phyloP scores from a whole-genome alignment of 1,284 basidiomycete genomes.

The Cutaneotrichosporon spelunceum region DNA sequence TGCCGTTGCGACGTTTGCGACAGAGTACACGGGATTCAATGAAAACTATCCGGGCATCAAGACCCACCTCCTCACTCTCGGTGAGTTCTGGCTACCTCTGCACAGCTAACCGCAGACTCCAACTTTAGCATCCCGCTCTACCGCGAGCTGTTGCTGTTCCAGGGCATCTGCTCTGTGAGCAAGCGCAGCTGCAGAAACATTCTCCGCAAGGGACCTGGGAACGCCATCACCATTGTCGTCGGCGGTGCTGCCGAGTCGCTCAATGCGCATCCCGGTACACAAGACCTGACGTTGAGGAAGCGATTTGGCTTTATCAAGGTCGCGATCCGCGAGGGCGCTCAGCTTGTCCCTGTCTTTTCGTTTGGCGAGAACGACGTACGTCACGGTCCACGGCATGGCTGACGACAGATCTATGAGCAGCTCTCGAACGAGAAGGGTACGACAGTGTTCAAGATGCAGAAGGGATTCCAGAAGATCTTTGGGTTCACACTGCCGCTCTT shows the following conservation, averaged over 20 bases:
- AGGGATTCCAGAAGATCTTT: slow-evolving; percentile 83
- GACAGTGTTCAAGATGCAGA: slow-evolving; percentile 78
- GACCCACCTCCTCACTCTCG: slow-evolving; percentile 87
- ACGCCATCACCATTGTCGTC: slow-evolving; percentile 88
- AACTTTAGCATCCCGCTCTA: slow-evolving; percentile 94
- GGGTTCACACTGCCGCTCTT: slow-evolving; percentile 97
- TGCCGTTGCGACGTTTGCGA: slow-evolving; percentile 87
- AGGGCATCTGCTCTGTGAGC: slow-evolving; percentile 90
- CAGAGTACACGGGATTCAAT: slow-evolving; percentile 93
- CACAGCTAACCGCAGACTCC: slow-evolving; percentile 49
- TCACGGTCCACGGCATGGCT: slow-evolving; percentile 18
- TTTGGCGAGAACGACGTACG: slow-evolving; percentile 97
- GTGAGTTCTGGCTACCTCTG: slow-evolving; percentile 21
- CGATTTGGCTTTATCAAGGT: slow-evolving; percentile 93
- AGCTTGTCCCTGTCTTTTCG: slow-evolving; percentile 90
- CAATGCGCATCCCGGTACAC: slow-evolving; percentile 85
- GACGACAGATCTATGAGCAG: slow-evolving; percentile 80
- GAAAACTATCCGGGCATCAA: slow-evolving; percentile 82
- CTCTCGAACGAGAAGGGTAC: slow-evolving; percentile 89
- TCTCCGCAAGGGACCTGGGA: slow-evolving; percentile 64
- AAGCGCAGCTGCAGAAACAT: slow-evolving; percentile 87
- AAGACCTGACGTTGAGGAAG: slow-evolving; percentile 79
- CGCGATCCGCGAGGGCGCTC: slow-evolving; percentile 89
- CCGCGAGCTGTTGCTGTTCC: slow-evolving; percentile 77
- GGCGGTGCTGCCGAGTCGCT: slow-evolving; percentile 94